A percentile compares a stretch with the other conserved stretches of the same genome.
These are phyloP conservation scores for Daldinia sp. DNA, from an alignment of 2,329 filamentous ascomycete genomes.

Conservation along the genomic window DNA sequence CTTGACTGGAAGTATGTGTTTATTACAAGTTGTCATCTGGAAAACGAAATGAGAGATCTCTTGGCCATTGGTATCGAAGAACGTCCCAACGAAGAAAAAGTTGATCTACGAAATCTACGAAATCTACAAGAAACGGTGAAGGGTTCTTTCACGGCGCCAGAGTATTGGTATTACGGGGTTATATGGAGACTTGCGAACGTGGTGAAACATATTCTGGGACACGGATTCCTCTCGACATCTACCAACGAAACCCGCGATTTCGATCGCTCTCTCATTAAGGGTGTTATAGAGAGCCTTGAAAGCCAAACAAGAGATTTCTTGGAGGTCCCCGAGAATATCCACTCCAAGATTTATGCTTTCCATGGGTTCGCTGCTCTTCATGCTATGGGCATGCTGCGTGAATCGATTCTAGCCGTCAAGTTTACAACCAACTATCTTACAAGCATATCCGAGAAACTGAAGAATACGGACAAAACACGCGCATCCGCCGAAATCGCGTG, in stretches of 20 bases:
- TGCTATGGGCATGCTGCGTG: slow-evolving; percentile 50
- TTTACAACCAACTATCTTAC: slow-evolving; percentile 46
- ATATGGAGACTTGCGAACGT: slow-evolving; percentile 33
- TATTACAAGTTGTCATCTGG: slow-evolving; percentile 46
- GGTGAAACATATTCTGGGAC: slow-evolving; percentile 27
- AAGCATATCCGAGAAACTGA: slow-evolving; percentile 45
- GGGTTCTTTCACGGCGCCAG: slow-evolving; percentile 31
- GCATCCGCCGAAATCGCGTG: slow-evolving; percentile 47
- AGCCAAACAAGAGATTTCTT: slow-evolving; percentile 36
- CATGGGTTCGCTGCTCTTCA: slow-evolving; percentile 48
- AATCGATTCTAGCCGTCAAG: slow-evolving; percentile 47
- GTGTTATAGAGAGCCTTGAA: slow-evolving; percentile 14
- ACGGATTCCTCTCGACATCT: slow-evolving; percentile 12
- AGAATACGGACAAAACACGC: slow-evolving; percentile 47
- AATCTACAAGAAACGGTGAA: not conserved
- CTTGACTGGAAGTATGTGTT: slow-evolving; percentile 56
- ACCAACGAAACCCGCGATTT: slow-evolving; percentile 17
- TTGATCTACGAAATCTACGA: not conserved
- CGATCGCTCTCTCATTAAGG: slow-evolving; percentile 5
- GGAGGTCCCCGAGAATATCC: slow-evolving; percentile 21
- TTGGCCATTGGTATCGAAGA: slow-evolving; percentile 5
- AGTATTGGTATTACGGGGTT: slow-evolving; percentile 35
- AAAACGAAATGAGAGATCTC: slow-evolving; percentile 23
- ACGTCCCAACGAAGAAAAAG: slow-evolving; percentile 2
- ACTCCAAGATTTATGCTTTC: slow-evolving; percentile 38